Conservation (phyloP, 129 eudicot genomes). For the Flaveria bidentis region DNA sequence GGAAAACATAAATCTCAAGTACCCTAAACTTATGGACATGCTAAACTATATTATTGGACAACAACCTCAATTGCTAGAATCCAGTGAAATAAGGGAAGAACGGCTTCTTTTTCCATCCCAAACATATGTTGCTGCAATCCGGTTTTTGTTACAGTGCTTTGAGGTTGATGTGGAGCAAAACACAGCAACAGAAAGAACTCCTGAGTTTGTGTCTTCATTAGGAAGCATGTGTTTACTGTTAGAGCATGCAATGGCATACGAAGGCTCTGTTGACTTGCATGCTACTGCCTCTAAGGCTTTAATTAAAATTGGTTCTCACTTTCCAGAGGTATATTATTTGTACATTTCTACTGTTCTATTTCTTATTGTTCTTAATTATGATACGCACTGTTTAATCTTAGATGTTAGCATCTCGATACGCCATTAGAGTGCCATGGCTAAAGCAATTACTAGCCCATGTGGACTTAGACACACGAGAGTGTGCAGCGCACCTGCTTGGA, state of each 20-base stretch:
- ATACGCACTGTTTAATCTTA: conserved; percentile 27
- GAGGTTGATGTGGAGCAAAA: conserved; percentile 59
- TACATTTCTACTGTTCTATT: background rate
- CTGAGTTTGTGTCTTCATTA: conserved; percentile 48
- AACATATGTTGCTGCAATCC: conserved; percentile 75
- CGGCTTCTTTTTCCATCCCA: conserved; percentile 74
- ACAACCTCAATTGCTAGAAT: conserved; percentile 65
- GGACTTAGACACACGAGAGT: conserved; percentile 88
- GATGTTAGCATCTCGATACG: conserved; percentile 80
- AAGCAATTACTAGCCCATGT: conserved; percentile 75
- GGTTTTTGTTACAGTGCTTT: conserved; percentile 78
- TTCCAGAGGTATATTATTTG: conserved; percentile 65
- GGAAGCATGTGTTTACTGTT: conserved; percentile 70
- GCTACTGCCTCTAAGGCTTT: conserved; percentile 80
- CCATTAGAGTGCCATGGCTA: conserved; percentile 67
- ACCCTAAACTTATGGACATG: conserved; percentile 77
- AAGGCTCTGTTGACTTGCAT: conserved; percentile 91
- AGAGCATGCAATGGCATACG: conserved; percentile 91
- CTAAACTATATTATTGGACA: conserved; percentile 63
- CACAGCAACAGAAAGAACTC: conserved; percentile 32
- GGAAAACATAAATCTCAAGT: conserved; percentile 42
- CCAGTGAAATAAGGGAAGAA: conserved; percentile 51
- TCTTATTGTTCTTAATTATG: conserved; percentile 24
- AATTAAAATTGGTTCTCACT: conserved; percentile 65
- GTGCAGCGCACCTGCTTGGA: conserved; percentile 88